Evolutionary conservation across 108 stramenopile species (phyloP).

Genomic region (Aurantiochytrium sp.): DNA sequence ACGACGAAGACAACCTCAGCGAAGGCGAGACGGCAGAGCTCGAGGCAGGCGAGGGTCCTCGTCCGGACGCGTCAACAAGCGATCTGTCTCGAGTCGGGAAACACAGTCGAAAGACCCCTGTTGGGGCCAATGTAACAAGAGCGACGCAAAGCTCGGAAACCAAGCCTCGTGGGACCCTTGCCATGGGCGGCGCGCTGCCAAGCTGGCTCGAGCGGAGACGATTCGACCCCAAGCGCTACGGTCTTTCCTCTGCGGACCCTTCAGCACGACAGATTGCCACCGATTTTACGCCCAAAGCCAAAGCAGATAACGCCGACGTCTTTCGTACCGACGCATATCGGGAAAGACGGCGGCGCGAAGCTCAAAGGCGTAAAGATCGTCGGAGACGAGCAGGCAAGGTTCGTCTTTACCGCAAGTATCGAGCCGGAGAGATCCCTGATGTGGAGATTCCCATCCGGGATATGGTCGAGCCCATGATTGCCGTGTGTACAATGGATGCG

Average conservation of each 20-base stretch:
- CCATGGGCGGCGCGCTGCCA: not conserved
- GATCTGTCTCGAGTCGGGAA: too few species aligned
- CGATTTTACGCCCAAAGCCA: not conserved
- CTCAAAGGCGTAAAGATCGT: not conserved
- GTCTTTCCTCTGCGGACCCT: not conserved
- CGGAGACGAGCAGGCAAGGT: not conserved
- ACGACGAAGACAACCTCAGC: not conserved
- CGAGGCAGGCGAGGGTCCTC: too few species aligned
- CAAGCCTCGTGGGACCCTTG: not conserved
- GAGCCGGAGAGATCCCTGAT: conserved; percentile 43
- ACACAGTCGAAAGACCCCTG: not conserved
- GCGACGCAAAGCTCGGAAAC: not conserved
- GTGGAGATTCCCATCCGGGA: conserved; percentile 39
- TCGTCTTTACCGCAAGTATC: conserved; percentile 39
- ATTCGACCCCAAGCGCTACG: not conserved
- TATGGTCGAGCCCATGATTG: conserved; percentile 35
- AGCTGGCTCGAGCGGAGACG: not conserved
- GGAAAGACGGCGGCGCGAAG: not conserved
- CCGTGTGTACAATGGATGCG: conserved; percentile 35
- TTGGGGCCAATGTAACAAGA: not conserved
- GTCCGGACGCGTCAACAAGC: too few species aligned
- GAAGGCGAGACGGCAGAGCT: not conserved
- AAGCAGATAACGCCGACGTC: not conserved
- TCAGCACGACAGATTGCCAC: not conserved
- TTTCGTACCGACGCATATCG: not conserved